Conservation (phyloP, 108 stramenopile species). For the Pseudonitzschia delicatissima region DNA sequence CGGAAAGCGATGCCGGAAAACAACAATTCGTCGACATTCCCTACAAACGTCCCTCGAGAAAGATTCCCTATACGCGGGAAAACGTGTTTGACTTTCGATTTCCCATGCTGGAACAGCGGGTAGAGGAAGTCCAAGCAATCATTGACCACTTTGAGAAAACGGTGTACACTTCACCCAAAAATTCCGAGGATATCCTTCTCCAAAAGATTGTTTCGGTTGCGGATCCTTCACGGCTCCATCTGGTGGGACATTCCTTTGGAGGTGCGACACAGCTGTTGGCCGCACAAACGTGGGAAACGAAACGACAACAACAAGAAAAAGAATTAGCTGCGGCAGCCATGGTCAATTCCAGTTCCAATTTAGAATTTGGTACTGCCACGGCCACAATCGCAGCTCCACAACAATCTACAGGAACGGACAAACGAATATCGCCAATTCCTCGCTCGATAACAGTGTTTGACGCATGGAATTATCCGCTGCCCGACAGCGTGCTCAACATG, state of each 20-base stretch:
- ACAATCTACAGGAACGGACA: not conserved
- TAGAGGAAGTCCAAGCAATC: constrained; percentile 9
- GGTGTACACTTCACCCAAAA: not conserved
- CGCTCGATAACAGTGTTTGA: constrained; percentile 30
- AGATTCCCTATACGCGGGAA: constrained; percentile 32
- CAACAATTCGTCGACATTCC: no score
- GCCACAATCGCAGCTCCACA: not conserved
- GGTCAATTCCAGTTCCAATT: not conserved
- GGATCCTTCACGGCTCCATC: constrained; percentile 18
- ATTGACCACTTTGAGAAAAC: constrained; percentile 6
- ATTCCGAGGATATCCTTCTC: not conserved
- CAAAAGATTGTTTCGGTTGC: constrained; percentile 17
- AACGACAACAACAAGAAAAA: not conserved
- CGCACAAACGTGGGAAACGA: not conserved
- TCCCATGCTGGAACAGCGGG: constrained; percentile 28
- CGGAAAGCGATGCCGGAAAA: constrained; percentile 4
- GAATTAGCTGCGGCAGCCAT: not conserved
- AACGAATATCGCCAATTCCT: not conserved
- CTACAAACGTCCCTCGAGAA: constrained; percentile 1
- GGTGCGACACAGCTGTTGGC: constrained; percentile 34
- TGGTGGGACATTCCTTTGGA: constrained; percentile 60
- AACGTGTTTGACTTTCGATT: constrained; percentile 33
- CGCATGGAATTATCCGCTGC: constrained; percentile 23
- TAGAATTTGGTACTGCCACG: not conserved
- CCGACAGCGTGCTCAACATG: constrained; percentile 12